Evolutionary conservation across 495 filamentous ascomycete species (phyloP).

Genomic region (Trichoderma orchidacearum): DNA sequence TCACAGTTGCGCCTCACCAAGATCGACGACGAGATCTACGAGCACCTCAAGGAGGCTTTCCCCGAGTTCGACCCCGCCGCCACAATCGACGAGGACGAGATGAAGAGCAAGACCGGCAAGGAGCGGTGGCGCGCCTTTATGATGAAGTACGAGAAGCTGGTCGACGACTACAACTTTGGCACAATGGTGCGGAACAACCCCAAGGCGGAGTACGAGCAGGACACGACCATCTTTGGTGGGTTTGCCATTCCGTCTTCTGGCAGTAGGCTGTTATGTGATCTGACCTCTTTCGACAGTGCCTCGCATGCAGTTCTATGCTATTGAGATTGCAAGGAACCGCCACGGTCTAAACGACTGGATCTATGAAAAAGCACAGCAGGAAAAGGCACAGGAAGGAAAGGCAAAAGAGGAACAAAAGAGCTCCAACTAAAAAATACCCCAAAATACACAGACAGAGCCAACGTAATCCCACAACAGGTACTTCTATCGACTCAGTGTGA

Average conservation of each 20-base stretch:
- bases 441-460: neutral
- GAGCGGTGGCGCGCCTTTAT: conserved; percentile 93
- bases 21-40: conserved; percentile 86
- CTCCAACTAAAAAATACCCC: conserved; percentile 5
- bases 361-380: conserved; percentile 51
- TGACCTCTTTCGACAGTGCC: conserved; percentile 30
- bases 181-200: conserved; percentile 74
- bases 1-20: conserved; percentile 80
- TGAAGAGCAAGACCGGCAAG: conserved; percentile 97
- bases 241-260: neutral
- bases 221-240: conserved; percentile 83
- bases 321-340: conserved; percentile 89
- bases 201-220: conserved; percentile 70
- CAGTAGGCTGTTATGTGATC: conserved; percentile 6
- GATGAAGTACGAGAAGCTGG: conserved; percentile 80
- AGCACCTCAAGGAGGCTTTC: conserved; percentile 73
- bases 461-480: neutral
- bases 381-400: conserved; percentile 55
- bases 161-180: conserved; percentile 95
- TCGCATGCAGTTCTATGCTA: conserved; percentile 96
- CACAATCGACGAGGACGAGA: conserved; percentile 77
- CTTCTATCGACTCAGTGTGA: too few species aligned
- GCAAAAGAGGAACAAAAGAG: conserved; percentile 22
- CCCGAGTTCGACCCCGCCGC: conserved; percentile 77
- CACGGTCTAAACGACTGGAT: conserved; percentile 92